These are phyloP conservation scores for Monoraphidium neglectum DNA, from an alignment of 139 green algal genomes.

Conservation along the genomic window DNA sequence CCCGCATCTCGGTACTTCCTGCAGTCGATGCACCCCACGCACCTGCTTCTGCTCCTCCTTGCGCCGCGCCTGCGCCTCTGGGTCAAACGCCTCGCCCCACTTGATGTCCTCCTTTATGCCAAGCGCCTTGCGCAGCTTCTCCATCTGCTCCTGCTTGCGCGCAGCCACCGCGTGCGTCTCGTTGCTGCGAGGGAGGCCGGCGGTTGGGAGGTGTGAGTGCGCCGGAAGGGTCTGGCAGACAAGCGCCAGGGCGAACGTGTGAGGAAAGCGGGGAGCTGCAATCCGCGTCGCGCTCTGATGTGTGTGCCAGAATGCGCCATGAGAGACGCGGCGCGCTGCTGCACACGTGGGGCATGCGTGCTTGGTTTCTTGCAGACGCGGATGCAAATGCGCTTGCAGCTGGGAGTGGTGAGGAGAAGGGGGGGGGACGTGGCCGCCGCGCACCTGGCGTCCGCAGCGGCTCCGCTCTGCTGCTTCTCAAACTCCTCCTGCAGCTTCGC, in stretches of 20 bases:
- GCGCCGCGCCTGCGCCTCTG: slow-evolving; percentile 73
- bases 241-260: too few species aligned
- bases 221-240: too few species aligned
- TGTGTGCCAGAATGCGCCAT: too few species aligned
- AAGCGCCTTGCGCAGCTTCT: slow-evolving; percentile 66
- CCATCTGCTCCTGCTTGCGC: slow-evolving; percentile 87
- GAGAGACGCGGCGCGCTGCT: too few species aligned
- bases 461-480: not conserved
- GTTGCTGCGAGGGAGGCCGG: slow-evolving; percentile 2
- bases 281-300: too few species aligned
- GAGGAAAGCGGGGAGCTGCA: too few species aligned
- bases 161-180: slow-evolving; percentile 85
- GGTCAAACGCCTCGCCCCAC: slow-evolving; percentile 94
- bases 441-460: not conserved
- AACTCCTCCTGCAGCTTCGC: slow-evolving; percentile 35
- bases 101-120: slow-evolving; percentile 60
- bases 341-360: too few species aligned
- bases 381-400: too few species aligned
- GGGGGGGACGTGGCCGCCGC: not conserved
- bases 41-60: slow-evolving; percentile 50
- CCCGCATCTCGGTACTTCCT: slow-evolving; percentile 37
- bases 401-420: too few species aligned
- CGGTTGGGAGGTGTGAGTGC: too few species aligned
- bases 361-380: too few species aligned
- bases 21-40: slow-evolving; percentile 27